Base-by-base conservation (phyloP, 2,329 filamentous ascomycete species). In the Colletotrichum lindemuthianum region DNA sequence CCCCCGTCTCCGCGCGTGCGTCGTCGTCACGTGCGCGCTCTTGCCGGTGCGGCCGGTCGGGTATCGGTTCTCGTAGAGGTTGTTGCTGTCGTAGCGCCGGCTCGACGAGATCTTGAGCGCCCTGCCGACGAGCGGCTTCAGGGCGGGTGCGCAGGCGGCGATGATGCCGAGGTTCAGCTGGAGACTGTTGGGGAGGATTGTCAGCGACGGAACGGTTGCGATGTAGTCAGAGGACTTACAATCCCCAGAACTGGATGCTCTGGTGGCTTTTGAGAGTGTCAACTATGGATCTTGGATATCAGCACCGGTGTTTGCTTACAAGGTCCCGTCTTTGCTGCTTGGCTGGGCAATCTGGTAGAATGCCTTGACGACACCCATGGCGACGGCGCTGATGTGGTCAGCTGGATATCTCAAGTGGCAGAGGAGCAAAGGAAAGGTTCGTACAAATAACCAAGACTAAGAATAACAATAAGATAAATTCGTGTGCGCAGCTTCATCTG, bases 401-500 rank as follows among this genome's bases (percentile, higher is more conserved):
- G 40, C 13, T 43, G 1, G 4, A 3, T 12, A 36, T 4, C 8
- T 2, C 1, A 2, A 1, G 33, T 9, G 7, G 12, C 33, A 6
- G 3, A 8, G 15, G 0, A 3, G 5, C 4, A 37, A 37, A 16
- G n/a, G n/a, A 50, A 16, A 24, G 24, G 1, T 6, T 68, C 75
- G 37, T 67, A 78, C 77, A 79, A 69, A 63, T 80, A 81, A 36
- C 80, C 81, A 16, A 82, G 70, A 51, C 77, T 77, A 5, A 82
- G 70, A 57, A 83, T 76, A 1, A 67, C 71, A 24, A 81, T 74
- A 10, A 82, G 69, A 24, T 80, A 80, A 1, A 81, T 24, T 16
- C 76, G 73, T 1, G 74, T 74, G 12, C 73, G 72, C n/a, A 69
- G 69, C 67, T 76, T 77, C 70, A 79, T 74, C 59, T 81, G 75